These are phyloP conservation scores for Tremellales sp. DNA, from an alignment of 1,284 basidiomycete genomes.

Conservation along the genomic window DNA sequence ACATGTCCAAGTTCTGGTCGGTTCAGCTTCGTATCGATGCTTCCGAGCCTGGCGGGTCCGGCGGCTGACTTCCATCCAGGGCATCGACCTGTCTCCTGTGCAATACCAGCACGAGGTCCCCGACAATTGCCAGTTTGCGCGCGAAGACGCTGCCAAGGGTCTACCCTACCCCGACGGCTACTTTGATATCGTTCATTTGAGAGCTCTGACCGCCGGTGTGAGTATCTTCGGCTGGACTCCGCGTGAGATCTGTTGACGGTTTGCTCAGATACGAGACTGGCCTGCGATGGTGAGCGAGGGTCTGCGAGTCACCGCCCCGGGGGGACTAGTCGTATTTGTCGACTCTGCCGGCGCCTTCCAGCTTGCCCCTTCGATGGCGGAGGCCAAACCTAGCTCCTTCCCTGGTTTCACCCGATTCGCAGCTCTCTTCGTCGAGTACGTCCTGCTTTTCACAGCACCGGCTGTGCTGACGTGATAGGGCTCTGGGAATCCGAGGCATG, in stretches of 20 bases:
- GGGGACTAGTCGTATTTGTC: not conserved
- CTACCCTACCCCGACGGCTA: conserved; percentile 6
- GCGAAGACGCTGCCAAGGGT: conserved; percentile 4
- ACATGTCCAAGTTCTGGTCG: conserved; percentile 7
- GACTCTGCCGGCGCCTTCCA: no score
- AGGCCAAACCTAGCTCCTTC: no score
- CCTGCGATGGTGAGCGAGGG: not conserved
- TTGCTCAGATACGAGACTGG: not conserved
- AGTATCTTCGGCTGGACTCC: conserved; percentile 1
- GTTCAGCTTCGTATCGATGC: no score
- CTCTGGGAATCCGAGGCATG: not conserved
- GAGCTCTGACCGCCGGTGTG: conserved; percentile 5
- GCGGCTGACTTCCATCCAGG: no score
- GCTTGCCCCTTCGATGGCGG: no score
- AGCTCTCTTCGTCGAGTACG: no score
- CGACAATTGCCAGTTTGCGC: conserved; percentile 8
- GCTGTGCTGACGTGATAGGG: no score
- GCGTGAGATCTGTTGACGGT: no score
- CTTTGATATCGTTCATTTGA: conserved; percentile 9
- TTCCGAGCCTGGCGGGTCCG: not conserved
- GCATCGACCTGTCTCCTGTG: conserved; percentile 8
- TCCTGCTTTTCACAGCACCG: no score
- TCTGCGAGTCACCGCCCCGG: not conserved
- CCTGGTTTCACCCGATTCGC: no score
- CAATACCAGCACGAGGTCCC: conserved; percentile 4